A percentile compares a stretch with the other conserved stretches of the same genome.
Conservation (phyloP, 2,329 filamentous ascomycete genomes). For the Triangularia setosa region DNA sequence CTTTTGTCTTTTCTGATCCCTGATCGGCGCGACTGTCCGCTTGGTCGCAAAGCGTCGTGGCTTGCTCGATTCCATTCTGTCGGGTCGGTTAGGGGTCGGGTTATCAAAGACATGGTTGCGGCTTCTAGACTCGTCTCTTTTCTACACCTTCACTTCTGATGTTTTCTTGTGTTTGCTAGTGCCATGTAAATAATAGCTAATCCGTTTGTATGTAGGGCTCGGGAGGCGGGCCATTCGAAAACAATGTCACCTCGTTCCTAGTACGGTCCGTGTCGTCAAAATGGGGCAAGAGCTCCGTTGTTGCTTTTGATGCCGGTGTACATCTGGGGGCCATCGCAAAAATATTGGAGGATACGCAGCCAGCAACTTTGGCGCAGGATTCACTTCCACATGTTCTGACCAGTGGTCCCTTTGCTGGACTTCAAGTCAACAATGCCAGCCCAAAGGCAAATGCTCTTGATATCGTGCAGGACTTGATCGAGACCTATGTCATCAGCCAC, state of each 20-base stretch:
- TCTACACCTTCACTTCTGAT: not conserved
- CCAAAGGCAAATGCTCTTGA: constrained; percentile 75
- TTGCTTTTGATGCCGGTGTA: constrained; percentile 92
- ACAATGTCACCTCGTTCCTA: constrained; percentile 84
- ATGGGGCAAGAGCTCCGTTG: constrained; percentile 77
- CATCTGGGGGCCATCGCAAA: constrained; percentile 81
- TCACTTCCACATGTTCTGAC: constrained; percentile 53
- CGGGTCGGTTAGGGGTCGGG: not conserved
- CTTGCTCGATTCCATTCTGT: not conserved
- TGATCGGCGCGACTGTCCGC: not conserved
- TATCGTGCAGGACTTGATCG: constrained; percentile 73
- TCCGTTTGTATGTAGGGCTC: constrained; percentile 58
- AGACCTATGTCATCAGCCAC: constrained; percentile 89
- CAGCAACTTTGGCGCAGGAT: constrained; percentile 33
- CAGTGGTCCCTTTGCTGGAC: constrained; percentile 73
- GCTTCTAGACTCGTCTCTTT: not conserved
- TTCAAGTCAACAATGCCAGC: constrained; percentile 64
- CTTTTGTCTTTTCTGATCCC: not conserved
- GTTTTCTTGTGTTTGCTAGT: not conserved
- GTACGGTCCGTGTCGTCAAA: constrained; percentile 74
- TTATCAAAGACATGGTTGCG: not conserved
- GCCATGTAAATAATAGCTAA: not conserved
- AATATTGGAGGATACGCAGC: constrained; percentile 61
- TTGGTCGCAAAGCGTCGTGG: not conserved
- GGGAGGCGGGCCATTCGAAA: constrained; percentile 84